These are phyloP conservation scores for Pelargonium exstipulatum DNA, from an alignment of 441 rosid genomes.

Conservation along the genomic window DNA sequence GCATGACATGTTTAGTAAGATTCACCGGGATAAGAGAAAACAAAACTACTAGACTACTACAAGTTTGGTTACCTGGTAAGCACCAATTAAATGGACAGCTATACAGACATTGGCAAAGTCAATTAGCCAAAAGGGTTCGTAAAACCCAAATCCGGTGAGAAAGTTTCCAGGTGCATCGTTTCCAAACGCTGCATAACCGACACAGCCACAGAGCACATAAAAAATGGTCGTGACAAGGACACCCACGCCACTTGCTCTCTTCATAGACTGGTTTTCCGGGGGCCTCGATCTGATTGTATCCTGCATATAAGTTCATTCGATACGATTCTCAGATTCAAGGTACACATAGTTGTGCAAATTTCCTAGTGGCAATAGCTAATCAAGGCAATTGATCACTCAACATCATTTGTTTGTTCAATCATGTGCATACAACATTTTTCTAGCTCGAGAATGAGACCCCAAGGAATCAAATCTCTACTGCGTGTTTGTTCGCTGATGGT, in stretches of 20 bases:
- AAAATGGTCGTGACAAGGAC: slow-evolving; percentile 55
- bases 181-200: slow-evolving; percentile 85
- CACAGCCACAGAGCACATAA: slow-evolving; percentile 62
- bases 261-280: slow-evolving; percentile 78
- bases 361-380: too few relatives aligned
- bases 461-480: too few relatives aligned
- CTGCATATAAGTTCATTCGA: slow-evolving; percentile 30
- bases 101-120: slow-evolving; percentile 79
- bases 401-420: too few relatives aligned
- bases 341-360: too few relatives aligned
- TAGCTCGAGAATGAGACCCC: too few relatives aligned
- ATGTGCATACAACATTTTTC: too few relatives aligned
- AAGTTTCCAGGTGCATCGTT: slow-evolving; percentile 75
- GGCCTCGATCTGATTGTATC: slow-evolving; percentile 67
- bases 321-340: too few relatives aligned
- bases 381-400: too few relatives aligned
- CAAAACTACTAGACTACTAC: too few relatives aligned
- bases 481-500: too few relatives aligned
- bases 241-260: slow-evolving; percentile 51
- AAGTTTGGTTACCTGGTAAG: slow-evolving; percentile 55
- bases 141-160: slow-evolving; percentile 81
- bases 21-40: background rate
- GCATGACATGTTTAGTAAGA: too few relatives aligned
- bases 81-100: slow-evolving; percentile 69
- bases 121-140: slow-evolving; percentile 74